These are phyloP conservation scores for Calophaca sinica DNA, from an alignment of 306 rosid species.

Conservation along the genomic window DNA sequence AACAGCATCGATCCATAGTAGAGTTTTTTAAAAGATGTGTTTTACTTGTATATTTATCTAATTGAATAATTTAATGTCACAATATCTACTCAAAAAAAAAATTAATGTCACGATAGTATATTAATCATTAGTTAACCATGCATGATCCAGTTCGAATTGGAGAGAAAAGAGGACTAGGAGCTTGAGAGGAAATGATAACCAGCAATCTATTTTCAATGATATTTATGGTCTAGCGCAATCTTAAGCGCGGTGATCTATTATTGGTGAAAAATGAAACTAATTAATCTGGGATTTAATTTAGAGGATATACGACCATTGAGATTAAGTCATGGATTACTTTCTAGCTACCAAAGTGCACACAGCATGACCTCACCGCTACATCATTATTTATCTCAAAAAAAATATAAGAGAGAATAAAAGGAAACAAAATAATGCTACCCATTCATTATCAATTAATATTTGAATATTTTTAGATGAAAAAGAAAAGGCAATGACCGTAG, in stretches of 20 bases:
- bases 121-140: no score
- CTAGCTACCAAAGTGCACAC: constrained; percentile 39
- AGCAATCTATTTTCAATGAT: no score
- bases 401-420: background rate
- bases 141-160: no score
- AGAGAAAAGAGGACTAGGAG: no score
- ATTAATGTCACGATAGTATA: no score
- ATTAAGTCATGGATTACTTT: constrained; percentile 33
- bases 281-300: background rate
- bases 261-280: background rate
- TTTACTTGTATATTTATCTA: no score
- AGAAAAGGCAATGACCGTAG: constrained; percentile 39
- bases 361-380: constrained; percentile 66
- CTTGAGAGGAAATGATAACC: no score
- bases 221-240: background rate
- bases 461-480: constrained; percentile 28
- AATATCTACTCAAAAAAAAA: no score
- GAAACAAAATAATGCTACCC: constrained; percentile 8
- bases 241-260: background rate
- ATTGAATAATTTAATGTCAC: no score
- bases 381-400: constrained; percentile 38
- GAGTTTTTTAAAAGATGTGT: no score
- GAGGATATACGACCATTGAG: background rate
- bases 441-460: background rate
- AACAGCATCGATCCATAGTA: no score